These are phyloP conservation scores for Danielia oregonensis DNA, from an alignment of 805 yeast species.

Conservation along the genomic window DNA sequence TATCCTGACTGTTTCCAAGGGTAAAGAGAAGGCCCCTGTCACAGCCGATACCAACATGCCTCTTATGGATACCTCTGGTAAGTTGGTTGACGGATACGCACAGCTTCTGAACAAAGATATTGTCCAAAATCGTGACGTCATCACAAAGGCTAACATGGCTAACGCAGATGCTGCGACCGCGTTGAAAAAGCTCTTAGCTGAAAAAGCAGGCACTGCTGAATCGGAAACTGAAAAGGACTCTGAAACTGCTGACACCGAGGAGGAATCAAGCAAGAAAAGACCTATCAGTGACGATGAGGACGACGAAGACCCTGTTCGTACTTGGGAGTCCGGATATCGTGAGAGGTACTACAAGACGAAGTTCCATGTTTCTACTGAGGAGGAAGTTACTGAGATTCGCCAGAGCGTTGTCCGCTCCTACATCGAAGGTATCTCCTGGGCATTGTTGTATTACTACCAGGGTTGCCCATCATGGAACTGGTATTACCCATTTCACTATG, in stretches of 20 bases:
- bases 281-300: slow-evolving; percentile 31
- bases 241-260: slow-evolving; percentile 19
- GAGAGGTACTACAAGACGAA: slow-evolving; percentile 77
- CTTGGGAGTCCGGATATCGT: slow-evolving; percentile 86
- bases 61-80: slow-evolving; percentile 71
- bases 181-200: slow-evolving; percentile 38
- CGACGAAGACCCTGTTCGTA: slow-evolving; percentile 43
- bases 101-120: slow-evolving; percentile 67
- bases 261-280: not conserved
- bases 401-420: slow-evolving; percentile 66
- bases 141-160: slow-evolving; percentile 69
- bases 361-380: slow-evolving; percentile 55
- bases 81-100: slow-evolving; percentile 60
- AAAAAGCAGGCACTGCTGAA: slow-evolving; percentile 18
- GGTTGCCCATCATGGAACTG: slow-evolving; percentile 99
- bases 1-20: slow-evolving; percentile 57
- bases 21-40: slow-evolving; percentile 73
- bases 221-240: slow-evolving; percentile 2
- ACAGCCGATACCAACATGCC: slow-evolving; percentile 70
- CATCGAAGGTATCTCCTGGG: slow-evolving; percentile 98
- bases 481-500: slow-evolving; percentile 96
- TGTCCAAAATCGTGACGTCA: slow-evolving; percentile 56
- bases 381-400: slow-evolving; percentile 50
- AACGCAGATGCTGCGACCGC: slow-evolving; percentile 66
- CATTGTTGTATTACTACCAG: slow-evolving; percentile 85